Conservation (phyloP, 306 rosid genomes). For the Lablab purpureus region DNA sequence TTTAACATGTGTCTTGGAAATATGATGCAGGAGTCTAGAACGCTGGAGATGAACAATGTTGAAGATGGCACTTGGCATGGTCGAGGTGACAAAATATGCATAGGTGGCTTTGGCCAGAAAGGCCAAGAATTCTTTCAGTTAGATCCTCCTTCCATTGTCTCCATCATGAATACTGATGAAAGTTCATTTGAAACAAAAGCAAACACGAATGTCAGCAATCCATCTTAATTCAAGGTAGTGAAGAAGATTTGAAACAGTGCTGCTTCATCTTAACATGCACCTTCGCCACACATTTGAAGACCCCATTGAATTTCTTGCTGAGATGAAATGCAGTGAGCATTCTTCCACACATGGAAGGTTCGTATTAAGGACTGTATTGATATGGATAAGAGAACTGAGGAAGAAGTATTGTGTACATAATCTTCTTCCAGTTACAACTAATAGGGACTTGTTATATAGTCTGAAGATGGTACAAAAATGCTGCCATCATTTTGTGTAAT, state of each 20-base stretch:
- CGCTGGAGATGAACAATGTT: constrained; percentile 89
- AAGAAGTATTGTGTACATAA: constrained; percentile 11
- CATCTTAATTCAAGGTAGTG: constrained; percentile 36
- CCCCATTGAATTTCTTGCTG: constrained; percentile 14
- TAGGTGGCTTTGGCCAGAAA: constrained; percentile 63
- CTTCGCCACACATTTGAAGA: constrained; percentile 8
- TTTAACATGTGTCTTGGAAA: constrained; percentile 3
- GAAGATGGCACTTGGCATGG: constrained; percentile 95
- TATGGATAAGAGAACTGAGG: too few species aligned
- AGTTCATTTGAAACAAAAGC: constrained; percentile 35
- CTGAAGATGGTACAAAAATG: constrained; percentile 25
- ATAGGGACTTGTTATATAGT: background rate
- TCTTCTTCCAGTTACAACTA: background rate
- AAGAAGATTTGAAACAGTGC: constrained; percentile 15
- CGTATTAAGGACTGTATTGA: background rate
- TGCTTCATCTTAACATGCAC: constrained; percentile 18
- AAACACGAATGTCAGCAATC: constrained; percentile 39
- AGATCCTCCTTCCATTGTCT: constrained; percentile 63
- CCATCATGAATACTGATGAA: constrained; percentile 49
- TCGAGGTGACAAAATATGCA: constrained; percentile 79
- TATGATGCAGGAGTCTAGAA: constrained; percentile 80
- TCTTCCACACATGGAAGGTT: background rate
- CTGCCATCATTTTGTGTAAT: background rate
- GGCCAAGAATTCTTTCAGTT: constrained; percentile 57
- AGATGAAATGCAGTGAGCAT: background rate